Conservation (phyloP, 208 protist species). For the Leishmania gerbilli region DNA sequence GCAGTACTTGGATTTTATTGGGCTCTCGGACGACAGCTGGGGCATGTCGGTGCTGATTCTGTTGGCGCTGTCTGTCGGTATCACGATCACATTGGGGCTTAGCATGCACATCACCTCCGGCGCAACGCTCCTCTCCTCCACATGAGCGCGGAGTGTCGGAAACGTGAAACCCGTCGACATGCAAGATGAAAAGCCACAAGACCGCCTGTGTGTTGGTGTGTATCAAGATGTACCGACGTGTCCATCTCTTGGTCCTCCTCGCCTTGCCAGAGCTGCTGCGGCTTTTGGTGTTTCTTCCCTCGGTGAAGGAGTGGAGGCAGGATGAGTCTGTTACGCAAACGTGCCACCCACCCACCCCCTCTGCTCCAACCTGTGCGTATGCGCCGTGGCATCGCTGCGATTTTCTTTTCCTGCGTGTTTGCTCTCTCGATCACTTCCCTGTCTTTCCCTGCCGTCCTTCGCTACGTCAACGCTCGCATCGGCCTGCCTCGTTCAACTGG, state of each 20-base stretch:
- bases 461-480: not conserved
- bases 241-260: too few species aligned
- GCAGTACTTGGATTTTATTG: slow-evolving; percentile 16
- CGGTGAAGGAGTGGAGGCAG: not conserved
- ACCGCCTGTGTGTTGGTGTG: not conserved
- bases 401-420: not conserved
- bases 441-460: not conserved
- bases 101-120: slow-evolving; percentile 26
- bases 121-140: not conserved
- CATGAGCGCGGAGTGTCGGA: not conserved
- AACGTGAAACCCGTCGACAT: not conserved
- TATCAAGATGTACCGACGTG: too few species aligned
- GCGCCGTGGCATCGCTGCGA: not conserved
- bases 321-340: not conserved
- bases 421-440: not conserved
- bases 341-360: not conserved
- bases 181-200: not conserved
- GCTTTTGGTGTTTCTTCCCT: not conserved
- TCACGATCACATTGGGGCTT: slow-evolving; percentile 18
- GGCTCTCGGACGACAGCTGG: slow-evolving; percentile 25
- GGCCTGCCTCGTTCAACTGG: not conserved
- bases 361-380: not conserved
- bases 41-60: slow-evolving; percentile 11
- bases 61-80: slow-evolving; percentile 3
- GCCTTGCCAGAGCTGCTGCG: too few species aligned